These are phyloP conservation scores for Populus euphratica DNA, from an alignment of 345 rosid genomes.

Conservation along the genomic window DNA sequence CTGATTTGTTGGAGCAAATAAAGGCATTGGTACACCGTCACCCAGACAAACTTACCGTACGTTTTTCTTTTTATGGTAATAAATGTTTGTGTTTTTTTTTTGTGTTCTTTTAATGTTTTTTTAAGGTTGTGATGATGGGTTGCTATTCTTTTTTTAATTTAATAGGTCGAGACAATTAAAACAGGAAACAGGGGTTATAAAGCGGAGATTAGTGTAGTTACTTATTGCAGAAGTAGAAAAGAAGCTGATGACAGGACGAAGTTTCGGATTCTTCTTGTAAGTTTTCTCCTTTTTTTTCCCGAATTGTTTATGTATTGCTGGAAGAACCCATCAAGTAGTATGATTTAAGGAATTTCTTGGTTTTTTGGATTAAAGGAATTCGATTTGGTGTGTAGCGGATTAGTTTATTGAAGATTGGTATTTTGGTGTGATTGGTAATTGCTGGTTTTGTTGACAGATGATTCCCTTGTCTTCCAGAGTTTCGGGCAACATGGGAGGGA, in stretches of 20 bases:
- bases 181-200: conserved; percentile 66
- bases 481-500: conserved; percentile 99
- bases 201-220: conserved; percentile 64
- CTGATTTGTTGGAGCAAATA: conserved; percentile 60
- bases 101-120: background rate
- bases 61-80: conserved; percentile 3
- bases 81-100: background rate
- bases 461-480: conserved; percentile 99
- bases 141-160: background rate
- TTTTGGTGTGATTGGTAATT: conserved; percentile 37
- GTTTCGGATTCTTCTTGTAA: conserved; percentile 93
- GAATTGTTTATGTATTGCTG: background rate
- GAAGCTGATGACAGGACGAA: conserved; percentile 52
- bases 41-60: conserved; percentile 67
- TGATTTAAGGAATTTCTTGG: background rate
- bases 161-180: conserved; percentile 53
- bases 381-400: conserved; percentile 21
- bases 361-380: background rate
- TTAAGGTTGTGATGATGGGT: background rate
- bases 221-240: conserved; percentile 46
- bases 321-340: background rate
- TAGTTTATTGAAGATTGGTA: conserved; percentile 36
- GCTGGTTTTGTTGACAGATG: conserved; percentile 86
- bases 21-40: conserved; percentile 63
- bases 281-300: conserved; percentile 23